phyloP scores from a whole-genome alignment of 2,329 filamentous ascomycete genomes.

The Clarireedia paspali region DNA sequence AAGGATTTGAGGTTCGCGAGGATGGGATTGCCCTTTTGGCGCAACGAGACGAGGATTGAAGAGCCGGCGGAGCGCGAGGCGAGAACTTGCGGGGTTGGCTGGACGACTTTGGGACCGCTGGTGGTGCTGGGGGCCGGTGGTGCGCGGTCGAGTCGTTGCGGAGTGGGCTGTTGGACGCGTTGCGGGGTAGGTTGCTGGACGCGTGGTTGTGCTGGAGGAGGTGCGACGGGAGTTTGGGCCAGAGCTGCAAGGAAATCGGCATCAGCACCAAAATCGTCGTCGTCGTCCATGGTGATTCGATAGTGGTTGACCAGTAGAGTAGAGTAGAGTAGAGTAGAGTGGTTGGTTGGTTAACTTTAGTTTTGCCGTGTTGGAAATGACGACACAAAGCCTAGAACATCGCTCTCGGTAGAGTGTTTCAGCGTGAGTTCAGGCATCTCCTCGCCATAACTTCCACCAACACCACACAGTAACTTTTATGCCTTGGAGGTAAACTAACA shows the following conservation, averaged over 20 bases:
- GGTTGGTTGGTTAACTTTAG: no score
- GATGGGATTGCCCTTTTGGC: conserved; percentile 93
- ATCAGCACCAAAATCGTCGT: conserved; percentile 49
- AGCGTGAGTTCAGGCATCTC: no score
- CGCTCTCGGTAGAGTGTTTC: no score
- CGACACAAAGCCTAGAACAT: no score
- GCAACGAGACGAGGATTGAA: conserved; percentile 79
- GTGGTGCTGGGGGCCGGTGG: conserved; percentile 29
- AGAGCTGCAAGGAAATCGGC: conserved; percentile 49
- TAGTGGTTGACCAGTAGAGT: no score
- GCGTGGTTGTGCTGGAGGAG: conserved; percentile 16
- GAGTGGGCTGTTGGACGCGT: conserved; percentile 39
- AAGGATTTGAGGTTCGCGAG: conserved; percentile 73
- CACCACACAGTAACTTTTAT: no score
- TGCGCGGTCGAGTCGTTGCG: conserved; percentile 48
- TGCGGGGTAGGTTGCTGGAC: conserved; percentile 32
- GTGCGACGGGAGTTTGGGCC: conserved; percentile 36
- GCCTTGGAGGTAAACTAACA: no score
- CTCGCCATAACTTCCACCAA: no score
- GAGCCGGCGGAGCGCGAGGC: conserved; percentile 58
- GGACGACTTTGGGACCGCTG: conserved; percentile 55
- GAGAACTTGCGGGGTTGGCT: conserved; percentile 83
- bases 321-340: no score
- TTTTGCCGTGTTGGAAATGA: no score
- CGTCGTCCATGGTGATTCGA: conserved; percentile 34